These are phyloP conservation scores for Calonectria multiphialidica DNA, from an alignment of 2,329 filamentous ascomycete species.

Conservation along the genomic window DNA sequence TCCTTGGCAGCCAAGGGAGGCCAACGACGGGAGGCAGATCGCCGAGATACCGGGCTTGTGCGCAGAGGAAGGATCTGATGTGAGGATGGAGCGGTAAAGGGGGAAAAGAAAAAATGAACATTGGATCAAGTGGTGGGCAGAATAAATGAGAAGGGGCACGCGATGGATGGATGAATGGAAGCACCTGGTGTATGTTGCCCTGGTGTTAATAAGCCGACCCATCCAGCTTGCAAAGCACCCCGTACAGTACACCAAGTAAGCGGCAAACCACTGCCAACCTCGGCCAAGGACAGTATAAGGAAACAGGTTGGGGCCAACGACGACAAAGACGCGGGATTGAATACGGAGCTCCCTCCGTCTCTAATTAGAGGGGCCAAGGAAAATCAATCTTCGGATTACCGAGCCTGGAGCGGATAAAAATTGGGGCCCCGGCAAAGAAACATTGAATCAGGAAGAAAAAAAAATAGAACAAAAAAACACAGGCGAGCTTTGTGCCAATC, in stretches of 20 bases:
- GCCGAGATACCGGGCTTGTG: slow-evolving; percentile 10
- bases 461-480: slow-evolving; percentile 9
- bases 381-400: slow-evolving; percentile 31
- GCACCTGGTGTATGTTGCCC: not conserved
- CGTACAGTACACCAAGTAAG: slow-evolving; percentile 10
- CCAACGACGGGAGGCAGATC: slow-evolving; percentile 1
- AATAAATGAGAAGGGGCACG: slow-evolving; percentile 18
- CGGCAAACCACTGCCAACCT: slow-evolving; percentile 11
- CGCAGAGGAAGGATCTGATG: not conserved
- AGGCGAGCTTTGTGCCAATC: slow-evolving; percentile 1
- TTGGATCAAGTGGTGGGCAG: not conserved
- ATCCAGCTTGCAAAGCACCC: slow-evolving; percentile 18
- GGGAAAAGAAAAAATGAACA: not conserved
- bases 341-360: slow-evolving; percentile 21
- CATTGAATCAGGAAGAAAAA: slow-evolving; percentile 7
- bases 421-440: slow-evolving; percentile 29
- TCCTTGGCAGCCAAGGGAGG: slow-evolving; percentile 17
- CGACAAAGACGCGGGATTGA: slow-evolving; percentile 40
- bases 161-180: slow-evolving; percentile 4
- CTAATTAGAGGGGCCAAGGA: slow-evolving; percentile 40
- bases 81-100: not conserved
- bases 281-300: slow-evolving; percentile 23
- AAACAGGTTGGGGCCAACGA: slow-evolving; percentile 36
- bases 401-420: slow-evolving; percentile 46
- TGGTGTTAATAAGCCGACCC: slow-evolving; percentile 18